phyloP scores from a whole-genome alignment of 441 rosid species.

The Gossypium lobatum region DNA sequence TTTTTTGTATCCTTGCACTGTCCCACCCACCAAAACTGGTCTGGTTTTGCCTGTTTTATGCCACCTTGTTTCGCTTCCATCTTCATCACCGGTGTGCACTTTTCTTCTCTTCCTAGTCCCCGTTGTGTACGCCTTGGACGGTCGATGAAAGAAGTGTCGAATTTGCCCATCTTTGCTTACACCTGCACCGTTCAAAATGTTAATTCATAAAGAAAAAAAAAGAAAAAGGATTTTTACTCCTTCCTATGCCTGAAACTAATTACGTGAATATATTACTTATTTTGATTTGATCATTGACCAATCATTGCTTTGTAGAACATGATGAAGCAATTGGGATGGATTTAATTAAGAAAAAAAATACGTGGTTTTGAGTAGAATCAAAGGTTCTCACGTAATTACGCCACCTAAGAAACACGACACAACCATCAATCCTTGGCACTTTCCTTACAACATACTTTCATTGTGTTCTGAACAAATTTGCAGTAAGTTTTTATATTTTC shows the following conservation, averaged over 20 bases:
- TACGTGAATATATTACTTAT: not conserved
- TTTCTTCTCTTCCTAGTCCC: conserved; percentile 92
- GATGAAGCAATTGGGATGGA: not conserved
- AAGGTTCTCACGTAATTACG: not conserved
- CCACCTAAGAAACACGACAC: not conserved
- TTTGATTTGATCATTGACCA: not conserved
- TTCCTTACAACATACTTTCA: not conserved
- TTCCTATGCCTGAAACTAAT: not conserved
- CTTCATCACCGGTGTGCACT: conserved; percentile 69
- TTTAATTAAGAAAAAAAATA: not conserved
- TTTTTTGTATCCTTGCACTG: conserved; percentile 71
- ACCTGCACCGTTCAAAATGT: conserved; percentile 37
- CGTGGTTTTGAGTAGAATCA: not conserved
- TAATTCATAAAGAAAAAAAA: too few species aligned
- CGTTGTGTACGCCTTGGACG: conserved; percentile 95
- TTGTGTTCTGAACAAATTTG: not conserved
- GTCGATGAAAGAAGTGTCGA: conserved; percentile 92
- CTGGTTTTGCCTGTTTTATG: conserved; percentile 98
- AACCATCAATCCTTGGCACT: not conserved
- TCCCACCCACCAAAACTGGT: conserved; percentile 44
- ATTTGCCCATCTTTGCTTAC: conserved; percentile 86
- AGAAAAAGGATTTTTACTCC: too few species aligned
- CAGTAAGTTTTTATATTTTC: not conserved
- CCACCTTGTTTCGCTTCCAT: conserved; percentile 91
- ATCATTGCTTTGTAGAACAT: not conserved